Percentiles rank a stretch among this genome's conserved stretches.
These are phyloP conservation scores for Oryza meridionalis DNA, from an alignment of 176 grass and related monocot species.

Conservation along the genomic window DNA sequence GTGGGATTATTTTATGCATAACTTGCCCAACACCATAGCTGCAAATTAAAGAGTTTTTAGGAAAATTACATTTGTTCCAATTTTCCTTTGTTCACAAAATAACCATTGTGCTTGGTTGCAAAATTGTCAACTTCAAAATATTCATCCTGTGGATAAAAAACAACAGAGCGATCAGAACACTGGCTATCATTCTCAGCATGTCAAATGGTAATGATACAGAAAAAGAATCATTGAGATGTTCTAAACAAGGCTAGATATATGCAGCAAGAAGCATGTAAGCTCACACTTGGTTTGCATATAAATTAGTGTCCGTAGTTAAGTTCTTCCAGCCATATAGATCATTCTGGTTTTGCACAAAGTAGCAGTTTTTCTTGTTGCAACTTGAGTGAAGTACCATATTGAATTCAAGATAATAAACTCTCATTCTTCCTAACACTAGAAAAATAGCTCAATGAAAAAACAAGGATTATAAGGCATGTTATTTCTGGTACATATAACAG, in stretches of 20 bases:
- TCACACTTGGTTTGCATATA: slow-evolving; percentile 11
- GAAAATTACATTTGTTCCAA: slow-evolving; percentile 74
- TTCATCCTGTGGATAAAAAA: slow-evolving; percentile 66
- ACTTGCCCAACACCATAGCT: slow-evolving; percentile 8
- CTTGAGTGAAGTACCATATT: slow-evolving; percentile 11
- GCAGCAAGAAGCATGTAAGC: slow-evolving; percentile 18
- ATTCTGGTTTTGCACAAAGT: background rate
- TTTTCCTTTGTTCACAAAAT: slow-evolving; percentile 89
- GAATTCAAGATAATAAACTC: background rate
- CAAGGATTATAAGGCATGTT: background rate
- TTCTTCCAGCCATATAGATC: slow-evolving; percentile 29
- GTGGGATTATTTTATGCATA: background rate
- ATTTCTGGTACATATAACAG: background rate
- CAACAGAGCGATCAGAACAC: slow-evolving; percentile 41
- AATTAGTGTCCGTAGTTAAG: background rate
- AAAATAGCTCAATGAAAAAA: slow-evolving; percentile 4
- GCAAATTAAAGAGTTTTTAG: slow-evolving; percentile 31
- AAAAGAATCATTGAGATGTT: slow-evolving; percentile 10
- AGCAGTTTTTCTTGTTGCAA: slow-evolving; percentile 16
- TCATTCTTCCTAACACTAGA: background rate
- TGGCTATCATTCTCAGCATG: slow-evolving; percentile 27
- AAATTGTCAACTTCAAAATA: slow-evolving; percentile 92
- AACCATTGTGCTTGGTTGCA: slow-evolving; percentile 77
- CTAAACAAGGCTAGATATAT: slow-evolving; percentile 8
- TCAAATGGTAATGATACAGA: background rate